Percentiles rank a stretch among this genome's conserved stretches.
phyloP scores from a whole-genome alignment of 768 basidiomycete species.

The Boletus rubropictus region DNA sequence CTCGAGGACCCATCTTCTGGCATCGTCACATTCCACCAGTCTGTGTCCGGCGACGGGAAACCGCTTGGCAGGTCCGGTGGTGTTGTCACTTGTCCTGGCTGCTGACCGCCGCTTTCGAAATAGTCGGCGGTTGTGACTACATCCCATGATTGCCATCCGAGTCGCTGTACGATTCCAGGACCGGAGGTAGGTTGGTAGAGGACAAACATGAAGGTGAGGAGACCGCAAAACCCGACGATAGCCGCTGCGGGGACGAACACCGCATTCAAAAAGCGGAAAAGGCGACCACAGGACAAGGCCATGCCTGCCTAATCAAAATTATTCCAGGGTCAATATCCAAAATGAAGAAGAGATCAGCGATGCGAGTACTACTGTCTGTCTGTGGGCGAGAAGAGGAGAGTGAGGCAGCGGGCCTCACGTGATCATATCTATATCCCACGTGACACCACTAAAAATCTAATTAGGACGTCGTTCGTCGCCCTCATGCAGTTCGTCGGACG shows the following conservation, averaged over 20 bases:
- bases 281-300: constrained; percentile 36
- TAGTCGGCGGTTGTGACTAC: constrained; percentile 37
- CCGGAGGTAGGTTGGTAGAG: constrained; percentile 76
- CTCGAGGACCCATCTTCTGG: constrained; percentile 48
- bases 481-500: constrained; percentile 29
- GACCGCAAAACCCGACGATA: constrained; percentile 59
- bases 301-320: constrained; percentile 25
- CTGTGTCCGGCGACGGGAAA: constrained; percentile 2
- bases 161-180: constrained; percentile 60
- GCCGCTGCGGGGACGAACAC: constrained; percentile 55
- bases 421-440: background rate
- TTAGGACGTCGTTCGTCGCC: background rate
- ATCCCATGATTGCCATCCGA: constrained; percentile 93
- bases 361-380: background rate
- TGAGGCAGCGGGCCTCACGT: background rate
- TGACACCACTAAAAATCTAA: background rate
- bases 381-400: no score
- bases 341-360: background rate
- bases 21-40: constrained; percentile 18
- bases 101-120: background rate
- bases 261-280: constrained; percentile 49
- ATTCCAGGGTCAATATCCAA: background rate
- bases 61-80: constrained; percentile 1
- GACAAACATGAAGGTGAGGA: constrained; percentile 73
- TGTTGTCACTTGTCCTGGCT: background rate